phyloP scores from a whole-genome alignment of 1,284 basidiomycete genomes.

The Cryptococcus sp. region DNA sequence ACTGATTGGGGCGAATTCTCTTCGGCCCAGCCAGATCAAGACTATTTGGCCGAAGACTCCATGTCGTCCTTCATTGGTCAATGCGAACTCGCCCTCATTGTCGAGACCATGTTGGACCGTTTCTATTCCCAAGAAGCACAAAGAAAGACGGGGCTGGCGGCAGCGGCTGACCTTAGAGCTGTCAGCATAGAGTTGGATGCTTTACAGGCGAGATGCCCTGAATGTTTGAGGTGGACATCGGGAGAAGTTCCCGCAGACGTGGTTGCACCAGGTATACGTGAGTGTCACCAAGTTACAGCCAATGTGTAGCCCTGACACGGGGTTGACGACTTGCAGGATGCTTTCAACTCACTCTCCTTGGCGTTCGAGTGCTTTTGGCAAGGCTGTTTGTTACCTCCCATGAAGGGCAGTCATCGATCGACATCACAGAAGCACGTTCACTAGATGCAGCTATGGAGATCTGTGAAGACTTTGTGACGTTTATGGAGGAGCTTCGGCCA shows the following conservation, averaged over 20 bases:
- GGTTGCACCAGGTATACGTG: conserved; percentile 9
- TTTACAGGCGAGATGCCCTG: conserved; percentile 3
- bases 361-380: conserved; percentile 6
- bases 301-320: neutral
- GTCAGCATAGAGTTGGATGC: conserved; percentile 7
- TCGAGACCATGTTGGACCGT: conserved; percentile 7
- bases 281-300: neutral
- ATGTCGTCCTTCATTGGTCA: conserved; percentile 13
- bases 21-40: conserved; percentile 1
- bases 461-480: conserved; percentile 7
- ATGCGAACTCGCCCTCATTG: conserved; percentile 5
- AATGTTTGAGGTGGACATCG: neutral
- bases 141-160: neutral
- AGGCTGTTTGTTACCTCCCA: conserved; percentile 5
- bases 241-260: neutral
- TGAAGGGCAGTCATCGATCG: conserved; percentile 3
- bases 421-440: neutral
- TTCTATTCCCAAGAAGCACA: conserved; percentile 10
- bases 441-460: conserved; percentile 2
- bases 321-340: neutral
- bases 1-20: conserved; percentile 14
- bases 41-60: conserved; percentile 3
- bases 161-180: conserved; percentile 1
- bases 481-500: conserved; percentile 7
- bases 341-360: conserved; percentile 10